phyloP scores from a whole-genome alignment of 768 basidiomycete genomes.

The Macrolepiota albuminosa region DNA sequence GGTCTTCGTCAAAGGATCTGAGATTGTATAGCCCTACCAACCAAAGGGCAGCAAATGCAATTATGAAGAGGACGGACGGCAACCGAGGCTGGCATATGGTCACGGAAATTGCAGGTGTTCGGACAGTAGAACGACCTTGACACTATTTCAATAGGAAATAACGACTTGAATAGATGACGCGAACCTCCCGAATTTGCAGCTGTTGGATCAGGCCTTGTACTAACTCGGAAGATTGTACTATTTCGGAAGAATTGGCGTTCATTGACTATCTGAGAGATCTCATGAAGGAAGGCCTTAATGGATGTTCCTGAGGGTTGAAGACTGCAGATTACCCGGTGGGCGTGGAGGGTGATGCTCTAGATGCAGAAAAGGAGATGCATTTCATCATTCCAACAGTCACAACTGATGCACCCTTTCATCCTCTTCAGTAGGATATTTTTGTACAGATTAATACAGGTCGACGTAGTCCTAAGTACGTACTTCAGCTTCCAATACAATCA shows the following conservation, averaged over 20 bases:
- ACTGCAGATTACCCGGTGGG: not conserved
- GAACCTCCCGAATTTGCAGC: not conserved
- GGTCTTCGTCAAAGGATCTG: too few relatives aligned
- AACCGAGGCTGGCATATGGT: not conserved
- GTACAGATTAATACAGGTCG: not conserved
- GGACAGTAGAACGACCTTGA: not conserved
- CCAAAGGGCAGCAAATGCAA: too few relatives aligned
- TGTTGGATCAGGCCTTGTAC: not conserved
- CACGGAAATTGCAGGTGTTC: not conserved
- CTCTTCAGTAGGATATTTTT: not conserved
- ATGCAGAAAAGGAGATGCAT: not conserved
- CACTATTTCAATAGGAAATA: not conserved
- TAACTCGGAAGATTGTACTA: not conserved
- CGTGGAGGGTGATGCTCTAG: not conserved
- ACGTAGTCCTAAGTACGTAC: not conserved
- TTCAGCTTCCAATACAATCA: not conserved
- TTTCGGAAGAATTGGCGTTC: not conserved
- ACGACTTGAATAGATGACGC: not conserved
- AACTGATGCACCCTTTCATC: not conserved
- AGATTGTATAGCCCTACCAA: not conserved
- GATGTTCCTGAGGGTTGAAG: not conserved
- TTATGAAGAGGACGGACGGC: not conserved
- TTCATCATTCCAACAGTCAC: not conserved
- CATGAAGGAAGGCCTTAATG: not conserved
- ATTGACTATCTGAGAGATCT: not conserved